Evolutionary conservation across 179 eudicot genomes (phyloP).

Genomic region (Nepenthes alata): DNA sequence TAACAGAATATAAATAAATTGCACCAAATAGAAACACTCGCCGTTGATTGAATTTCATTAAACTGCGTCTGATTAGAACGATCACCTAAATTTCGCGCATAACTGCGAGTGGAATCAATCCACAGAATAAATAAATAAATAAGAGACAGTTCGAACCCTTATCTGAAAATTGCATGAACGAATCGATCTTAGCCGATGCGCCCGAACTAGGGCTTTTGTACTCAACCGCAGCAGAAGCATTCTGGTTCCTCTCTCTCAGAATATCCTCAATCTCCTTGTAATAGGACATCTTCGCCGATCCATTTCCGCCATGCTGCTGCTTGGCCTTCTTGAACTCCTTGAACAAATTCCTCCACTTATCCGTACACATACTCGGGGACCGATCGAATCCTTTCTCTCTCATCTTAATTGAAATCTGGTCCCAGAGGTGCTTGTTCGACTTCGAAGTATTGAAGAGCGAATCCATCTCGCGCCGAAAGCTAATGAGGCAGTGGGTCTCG

Average conservation of each 20-base stretch:
- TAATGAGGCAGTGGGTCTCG: conserved; percentile 56
- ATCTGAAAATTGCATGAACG: conserved; percentile 60
- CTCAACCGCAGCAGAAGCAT: conserved; percentile 4
- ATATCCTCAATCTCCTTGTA: conserved; percentile 78
- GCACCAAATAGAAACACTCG: no score
- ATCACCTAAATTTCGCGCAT: no score
- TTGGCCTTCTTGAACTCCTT: conserved; percentile 84
- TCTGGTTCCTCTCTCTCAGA: conserved; percentile 39
- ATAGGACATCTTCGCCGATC: conserved; percentile 44
- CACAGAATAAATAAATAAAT: no score
- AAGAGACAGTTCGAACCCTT: conserved; percentile 34
- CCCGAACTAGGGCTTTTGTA: conserved; percentile 21
- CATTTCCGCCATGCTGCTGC: conserved; percentile 20
- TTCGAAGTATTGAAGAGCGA: conserved; percentile 71
- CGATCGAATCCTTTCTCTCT: conserved; percentile 80
- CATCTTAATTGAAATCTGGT: conserved; percentile 71
- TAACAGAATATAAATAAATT: no score
- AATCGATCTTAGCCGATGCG: conserved; percentile 31
- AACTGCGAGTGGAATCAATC: no score
- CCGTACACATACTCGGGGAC: conserved; percentile 92
- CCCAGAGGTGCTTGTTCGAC: conserved; percentile 81
- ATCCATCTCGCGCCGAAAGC: conserved; percentile 55
- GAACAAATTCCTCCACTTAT: conserved; percentile 87
- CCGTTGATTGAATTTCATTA: no score
- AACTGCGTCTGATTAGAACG: no score